Evolutionary conservation across 2,329 filamentous ascomycete species (phyloP), one percentile per base, ranked within the genome.

Genomic region (Tolypocladium ophioglossoides): DNA sequence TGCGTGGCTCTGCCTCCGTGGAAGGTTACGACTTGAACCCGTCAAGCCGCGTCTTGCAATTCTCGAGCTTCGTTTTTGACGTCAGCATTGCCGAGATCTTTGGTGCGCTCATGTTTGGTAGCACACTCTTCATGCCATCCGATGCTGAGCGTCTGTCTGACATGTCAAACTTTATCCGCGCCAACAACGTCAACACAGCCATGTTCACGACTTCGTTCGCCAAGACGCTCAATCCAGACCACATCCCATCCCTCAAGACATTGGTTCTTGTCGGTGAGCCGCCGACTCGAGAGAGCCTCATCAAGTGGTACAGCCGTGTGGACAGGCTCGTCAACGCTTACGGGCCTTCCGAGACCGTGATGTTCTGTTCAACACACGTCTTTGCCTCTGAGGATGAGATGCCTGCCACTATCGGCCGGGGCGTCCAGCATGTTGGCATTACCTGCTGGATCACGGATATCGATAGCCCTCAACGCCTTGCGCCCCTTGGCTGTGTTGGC

Each of bases 1-100:
- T 76, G 20, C 56, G 75, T 3, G 72, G 72, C 0, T 75, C 82
- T 60, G 76, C 72, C 0, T 68, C 71, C 2, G 69, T 72, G 0
- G 67, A 82, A 10, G 66, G 72, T 1, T 78, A 80, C 53, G 72
- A 68, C 41, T 27, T 51, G 37, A 40, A 16, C 4, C 7, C 49
- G 2, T 24, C 20, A 11, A 51, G 49, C 24, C 34, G 35, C 7
- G 10, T 51, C 3, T 30, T 51, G 27, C 49, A 51, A 14, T 51
- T 51, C 24, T 51, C 49, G n/a, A 51, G 49, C 22, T 51, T 51
- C 11, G 49, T 51, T n/a, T 51, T 51, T 22, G 49, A 51, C 14
- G 49, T 51, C 24, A 51, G 49, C 49, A 51, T 51, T n/a, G 49
- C 49, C 37, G 49, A 51, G 24, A 51, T 51, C 7, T 51, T 51